Evolutionary conservation across 106 monocot genomes (phyloP), one percentile per base, ranked within the genome.

Genomic region (Acorus calamus): DNA sequence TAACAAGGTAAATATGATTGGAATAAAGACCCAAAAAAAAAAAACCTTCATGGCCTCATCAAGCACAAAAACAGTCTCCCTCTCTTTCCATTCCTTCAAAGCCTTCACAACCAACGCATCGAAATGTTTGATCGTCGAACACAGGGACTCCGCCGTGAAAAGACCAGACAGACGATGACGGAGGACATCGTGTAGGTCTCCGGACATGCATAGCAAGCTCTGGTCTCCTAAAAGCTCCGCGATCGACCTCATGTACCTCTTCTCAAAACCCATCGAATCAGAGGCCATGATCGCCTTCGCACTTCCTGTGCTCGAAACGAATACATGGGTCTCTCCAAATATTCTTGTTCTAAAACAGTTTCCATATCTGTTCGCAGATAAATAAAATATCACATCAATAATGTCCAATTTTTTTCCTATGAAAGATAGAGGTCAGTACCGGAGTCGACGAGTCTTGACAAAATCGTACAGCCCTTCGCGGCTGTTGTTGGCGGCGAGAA

Each of bases 181-280:
- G 7, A 83, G 46, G 55, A 59, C 44, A 56, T 56, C 63, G 50
- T 91, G 91, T 10, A 69, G 55, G 12, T 74, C 71, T 42, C 71
- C 65, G n/a, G 91, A 84, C 56, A 83, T 69, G 64, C 90, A 91
- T 3, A 91, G 77, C 55, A 91, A 48, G 63, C 91, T 91, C 3
- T 86, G 74, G 49, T 81, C 72, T 52, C 91, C 91, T 42, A 91
- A 42, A 46, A 86, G 75, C 62, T 81, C 81, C 1, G 80, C 68
- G 4, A 86, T 78, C 6, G 91, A 81, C 53, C 68, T 76, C 56
- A 86, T 76, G 48, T 84, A 86, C 52, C 80, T 80, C 67, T 86
- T 86, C 11, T 78, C 62, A 56, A 84, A 86, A 44, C 67, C 71
- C 44, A 45, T 6, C 2, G 68, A 68, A 9, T 91, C 83, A 55